Evolutionary conservation across 345 rosid genomes (phyloP).

Genomic region (Brassica cretica): DNA sequence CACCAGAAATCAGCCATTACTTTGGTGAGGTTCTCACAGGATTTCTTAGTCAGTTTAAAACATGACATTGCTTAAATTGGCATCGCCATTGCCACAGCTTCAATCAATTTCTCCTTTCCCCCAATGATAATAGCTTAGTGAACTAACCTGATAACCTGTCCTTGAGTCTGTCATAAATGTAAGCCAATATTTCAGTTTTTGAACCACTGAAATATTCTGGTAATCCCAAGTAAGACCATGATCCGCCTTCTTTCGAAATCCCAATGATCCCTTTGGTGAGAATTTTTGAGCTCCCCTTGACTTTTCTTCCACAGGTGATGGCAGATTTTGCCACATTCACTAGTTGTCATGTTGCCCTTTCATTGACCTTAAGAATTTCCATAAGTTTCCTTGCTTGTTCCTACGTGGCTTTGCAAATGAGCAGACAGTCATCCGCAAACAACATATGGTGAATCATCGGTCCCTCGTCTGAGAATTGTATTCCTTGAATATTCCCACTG

Average conservation of each 20-base stretch:
- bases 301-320: too few species aligned
- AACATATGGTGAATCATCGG: background rate
- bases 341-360: too few species aligned
- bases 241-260: background rate
- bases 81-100: accelerated
- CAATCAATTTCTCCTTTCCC: background rate
- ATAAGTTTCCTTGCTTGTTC: background rate
- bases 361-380: too few species aligned
- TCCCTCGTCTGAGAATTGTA: background rate
- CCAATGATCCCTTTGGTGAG: too few species aligned
- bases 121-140: accelerated
- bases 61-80: background rate
- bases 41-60: background rate
- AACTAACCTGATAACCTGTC: background rate
- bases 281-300: too few species aligned
- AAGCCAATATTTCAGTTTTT: background rate
- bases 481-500: background rate
- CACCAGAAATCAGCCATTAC: background rate
- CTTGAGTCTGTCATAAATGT: background rate
- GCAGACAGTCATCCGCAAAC: background rate
- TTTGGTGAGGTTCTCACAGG: background rate
- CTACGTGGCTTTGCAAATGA: background rate
- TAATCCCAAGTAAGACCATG: background rate
- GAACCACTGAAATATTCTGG: background rate
- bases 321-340: too few species aligned